Evolutionary conservation across 176 grass and related monocot genomes (phyloP), one percentile per base, ranked within the genome.

Genomic region (Microstegium vimineum): DNA sequence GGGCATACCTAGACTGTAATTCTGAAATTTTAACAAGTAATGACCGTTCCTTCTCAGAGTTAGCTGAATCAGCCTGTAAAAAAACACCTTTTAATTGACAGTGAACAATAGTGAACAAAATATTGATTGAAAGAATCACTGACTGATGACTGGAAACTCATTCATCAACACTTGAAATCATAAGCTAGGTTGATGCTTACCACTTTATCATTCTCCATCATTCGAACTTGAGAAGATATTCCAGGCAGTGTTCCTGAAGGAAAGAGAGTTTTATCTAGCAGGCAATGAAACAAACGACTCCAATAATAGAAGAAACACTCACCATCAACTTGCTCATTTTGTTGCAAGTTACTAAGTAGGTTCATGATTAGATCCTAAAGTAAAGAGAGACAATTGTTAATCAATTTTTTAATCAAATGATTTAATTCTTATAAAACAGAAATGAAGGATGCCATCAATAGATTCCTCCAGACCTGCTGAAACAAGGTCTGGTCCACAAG

Each of bases 401-500:
- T 28, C 79, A 52, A 32, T 68, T 34, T 13, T 72, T 40, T 87
- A n/a, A 42, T 82, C 41, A 82, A 46, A 86, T 69, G 83, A 82
- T 11, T 80, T 72, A 78, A 69, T 63, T 56, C 71, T 18, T 26
- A 51, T 25, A 74, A 73, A 87, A 67, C 15, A 66, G 70, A 37
- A 18, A 72, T 79, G 69, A 18, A 76, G 59, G 32, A 25, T 70
- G 72, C 28, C n/a, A 73, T 45, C 8, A 77, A 77, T 73, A 82
- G 51, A 27, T 57, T 54, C 26, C 59, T 47, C 62, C 57, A 66
- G 87, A 99, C 96, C 89, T 94, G 96, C 86, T 99, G 96, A 92
- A 95, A 91, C 45, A 86, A 87, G 80, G 96, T 93, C 66, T 99
- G 93, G 75, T 99, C 89, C 42, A 99, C 88, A 90, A 99, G 96